Evolutionary conservation across 2,329 filamentous ascomycete species (phyloP), one percentile per base, ranked within the genome.

Genomic region (Helicocarpus griseus): DNA sequence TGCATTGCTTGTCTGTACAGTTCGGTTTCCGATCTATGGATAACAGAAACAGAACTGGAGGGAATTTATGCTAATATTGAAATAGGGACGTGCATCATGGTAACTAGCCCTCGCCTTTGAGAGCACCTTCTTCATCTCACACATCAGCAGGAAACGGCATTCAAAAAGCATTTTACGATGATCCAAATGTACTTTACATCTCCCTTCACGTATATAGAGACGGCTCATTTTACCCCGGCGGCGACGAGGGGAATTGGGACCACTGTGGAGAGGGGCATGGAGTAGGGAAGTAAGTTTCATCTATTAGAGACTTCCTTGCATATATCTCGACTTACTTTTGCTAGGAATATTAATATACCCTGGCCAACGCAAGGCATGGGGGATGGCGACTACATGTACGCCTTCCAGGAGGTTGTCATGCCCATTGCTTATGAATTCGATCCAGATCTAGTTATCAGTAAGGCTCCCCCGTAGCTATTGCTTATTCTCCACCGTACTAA

Each of bases 401-500:
- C 93, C 1, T 98, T 98, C 61, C 90, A 98, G 61, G 85, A 89
- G 65, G 85, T 97, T 33, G 84, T 98, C 41, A 96, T 98, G 89
- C 93, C 93, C 0, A 93, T 97, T 53, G 90, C 89, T 1, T 82
- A 84, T 41, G 91, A 98, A 62, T 98, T 97, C 65, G 77, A 93
- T 61, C 93, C 93, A 0, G 93, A 98, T 64, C 74, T 98, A 17
- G 90, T 97, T 26, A 93, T 98, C 57, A 68, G 73, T 76, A 63
- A 58, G 71, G 1, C 44, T 41, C n/a, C n/a, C 5, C 7, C 21
- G 4, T n/a, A n/a, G 35, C 29, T 39, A 28, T 22, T 4, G 17
- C 19, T 36, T 19, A 40, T 29, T 45, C 33, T 44, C 13, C 41
- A 58, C 59, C 56, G 64, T 39, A 24, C 14, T 43, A 29, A 43